Evolutionary conservation across 2,329 filamentous ascomycete genomes (phyloP).

Genomic region (Epichloe aotearoae): DNA sequence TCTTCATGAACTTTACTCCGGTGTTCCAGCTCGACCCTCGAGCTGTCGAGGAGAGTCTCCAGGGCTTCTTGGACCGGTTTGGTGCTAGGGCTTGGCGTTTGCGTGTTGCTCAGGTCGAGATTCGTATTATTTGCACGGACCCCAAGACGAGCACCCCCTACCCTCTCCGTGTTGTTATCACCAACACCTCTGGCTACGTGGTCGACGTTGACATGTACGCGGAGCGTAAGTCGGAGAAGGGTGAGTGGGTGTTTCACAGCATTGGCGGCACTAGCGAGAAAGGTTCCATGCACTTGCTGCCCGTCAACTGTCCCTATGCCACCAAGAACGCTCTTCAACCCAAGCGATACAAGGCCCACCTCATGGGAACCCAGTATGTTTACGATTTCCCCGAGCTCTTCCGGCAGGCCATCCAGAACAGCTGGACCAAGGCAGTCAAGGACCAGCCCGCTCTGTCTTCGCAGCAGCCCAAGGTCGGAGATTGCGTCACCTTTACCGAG

Average conservation of each 20-base stretch:
- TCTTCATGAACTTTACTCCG: constrained; percentile 99
- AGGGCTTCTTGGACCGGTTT: constrained; percentile 92
- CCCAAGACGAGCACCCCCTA: constrained; percentile 72
- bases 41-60: constrained; percentile 85
- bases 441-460: constrained; percentile 61
- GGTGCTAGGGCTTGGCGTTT: constrained; percentile 91
- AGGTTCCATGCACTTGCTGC: constrained; percentile 84
- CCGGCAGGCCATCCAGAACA: constrained; percentile 94
- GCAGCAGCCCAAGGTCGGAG: constrained; percentile 72
- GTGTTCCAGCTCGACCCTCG: constrained; percentile 84
- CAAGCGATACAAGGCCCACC: constrained; percentile 97
- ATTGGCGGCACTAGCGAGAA: constrained; percentile 92
- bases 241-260: constrained; percentile 96
- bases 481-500: constrained; percentile 89
- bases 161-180: constrained; percentile 90
- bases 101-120: constrained; percentile 92
- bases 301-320: constrained; percentile 83
- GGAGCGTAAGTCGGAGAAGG: constrained; percentile 95
- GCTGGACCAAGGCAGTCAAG: constrained; percentile 66
- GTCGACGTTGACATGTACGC: constrained; percentile 96
- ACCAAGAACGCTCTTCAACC: constrained; percentile 98
- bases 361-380: constrained; percentile 98
- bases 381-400: constrained; percentile 99
- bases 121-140: constrained; percentile 96
- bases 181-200: constrained; percentile 95